These are phyloP conservation scores for Ceratocystis variospora DNA, from an alignment of 2,329 filamentous ascomycete genomes.

Conservation along the genomic window DNA sequence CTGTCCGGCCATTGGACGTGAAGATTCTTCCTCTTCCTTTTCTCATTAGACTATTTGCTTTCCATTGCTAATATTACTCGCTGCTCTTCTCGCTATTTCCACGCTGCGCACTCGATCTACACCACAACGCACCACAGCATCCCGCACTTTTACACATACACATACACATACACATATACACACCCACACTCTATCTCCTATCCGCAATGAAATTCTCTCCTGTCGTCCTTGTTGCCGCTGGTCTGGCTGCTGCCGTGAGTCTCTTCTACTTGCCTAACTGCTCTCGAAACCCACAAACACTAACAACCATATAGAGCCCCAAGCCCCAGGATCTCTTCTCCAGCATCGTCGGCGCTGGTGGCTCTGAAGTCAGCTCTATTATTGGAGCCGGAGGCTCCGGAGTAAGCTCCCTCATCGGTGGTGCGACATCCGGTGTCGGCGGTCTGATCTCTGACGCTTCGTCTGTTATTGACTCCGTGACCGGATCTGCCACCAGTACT, in stretches of 20 bases:
- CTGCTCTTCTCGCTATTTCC: too few species aligned
- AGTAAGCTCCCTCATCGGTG: constrained; percentile 15
- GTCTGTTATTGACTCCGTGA: constrained; percentile 7
- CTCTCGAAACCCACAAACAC: not conserved
- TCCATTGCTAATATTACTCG: too few species aligned
- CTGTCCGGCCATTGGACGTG: not conserved
- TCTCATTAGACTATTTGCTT: too few species aligned
- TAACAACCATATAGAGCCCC: not conserved
- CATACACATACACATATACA: not conserved
- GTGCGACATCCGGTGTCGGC: constrained; percentile 11
- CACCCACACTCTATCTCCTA: not conserved
- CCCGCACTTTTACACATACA: not conserved
- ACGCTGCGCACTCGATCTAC: not conserved
- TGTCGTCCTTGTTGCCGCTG: constrained; percentile 23
- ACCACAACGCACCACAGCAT: not conserved
- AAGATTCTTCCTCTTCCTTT: too few species aligned
- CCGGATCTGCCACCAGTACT: constrained; percentile 18
- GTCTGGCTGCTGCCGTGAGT: constrained; percentile 26
- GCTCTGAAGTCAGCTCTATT: constrained; percentile 16
- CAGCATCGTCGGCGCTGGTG: constrained; percentile 18
- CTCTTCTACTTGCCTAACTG: not conserved
- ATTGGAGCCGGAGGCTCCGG: constrained; percentile 17
- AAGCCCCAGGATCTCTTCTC: constrained; percentile 10
- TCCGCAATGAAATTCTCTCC: constrained; percentile 29
- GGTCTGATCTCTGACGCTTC: not conserved